A percentile compares a stretch with the other conserved stretches of the same genome.
Evolutionary conservation across 208 protist genomes (phyloP).

Genomic region (Phytomonas serpens): DNA sequence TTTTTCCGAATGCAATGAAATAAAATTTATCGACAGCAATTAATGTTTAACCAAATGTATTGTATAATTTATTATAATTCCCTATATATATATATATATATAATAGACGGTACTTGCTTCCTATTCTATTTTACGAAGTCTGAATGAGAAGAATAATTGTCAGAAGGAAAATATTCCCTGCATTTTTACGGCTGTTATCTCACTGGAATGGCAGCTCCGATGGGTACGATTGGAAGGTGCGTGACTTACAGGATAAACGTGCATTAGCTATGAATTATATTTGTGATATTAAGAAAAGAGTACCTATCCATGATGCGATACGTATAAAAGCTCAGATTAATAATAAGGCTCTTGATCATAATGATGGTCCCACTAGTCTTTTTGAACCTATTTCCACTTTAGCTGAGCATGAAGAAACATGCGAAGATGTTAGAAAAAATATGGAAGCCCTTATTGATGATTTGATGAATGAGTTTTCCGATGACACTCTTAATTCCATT

Average conservation of each 20-base stretch:
- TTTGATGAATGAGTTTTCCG: conserved; percentile 28
- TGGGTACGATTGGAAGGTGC: conserved; percentile 61
- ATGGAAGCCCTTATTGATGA: conserved; percentile 12
- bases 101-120: background rate
- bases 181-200: background rate
- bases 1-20: background rate
- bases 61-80: background rate
- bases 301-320: conserved; percentile 68
- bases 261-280: conserved; percentile 54
- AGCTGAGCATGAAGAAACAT: background rate
- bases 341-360: conserved; percentile 13
- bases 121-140: background rate
- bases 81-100: background rate
- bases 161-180: background rate
- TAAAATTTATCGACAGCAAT: background rate
- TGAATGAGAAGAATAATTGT: background rate
- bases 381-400: background rate
- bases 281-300: conserved; percentile 59
- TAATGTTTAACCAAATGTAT: background rate
- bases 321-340: conserved; percentile 29
- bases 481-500: conserved; percentile 30
- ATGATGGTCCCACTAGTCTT: background rate
- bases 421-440: conserved; percentile 1
- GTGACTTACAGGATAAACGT: conserved; percentile 56
- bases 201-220: conserved; percentile 36